Evolutionary conservation across 257 asterid genomes (phyloP), one percentile per base, ranked within the genome.

Genomic region (Jacaranda mimosifolia): DNA sequence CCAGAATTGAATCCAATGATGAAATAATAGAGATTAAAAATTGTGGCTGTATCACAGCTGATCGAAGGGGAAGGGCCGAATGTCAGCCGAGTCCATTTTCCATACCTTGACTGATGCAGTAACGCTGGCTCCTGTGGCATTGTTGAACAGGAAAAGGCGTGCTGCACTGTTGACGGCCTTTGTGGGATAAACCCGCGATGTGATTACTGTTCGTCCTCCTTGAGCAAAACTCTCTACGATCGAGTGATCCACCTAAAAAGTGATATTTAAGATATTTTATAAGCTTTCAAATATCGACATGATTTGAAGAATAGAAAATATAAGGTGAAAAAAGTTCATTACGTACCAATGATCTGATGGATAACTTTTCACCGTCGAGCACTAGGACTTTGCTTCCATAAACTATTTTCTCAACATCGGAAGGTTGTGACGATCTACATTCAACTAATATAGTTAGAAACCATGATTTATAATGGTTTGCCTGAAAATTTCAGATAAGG

Each of bases 161-260:
- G 93, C 86, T 1, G 87, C 92, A n/a, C 82, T 81, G 39, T 86
- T 63, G 1, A 88, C 82, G 14, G 98, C 97, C 67, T 75, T 84
- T 0, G 98, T 92, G 3, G 98, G 98, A 70, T 94, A 94, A 15
- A 92, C 74, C 81, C 98, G 63, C 14, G 97, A 94, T 1, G 98
- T 84, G 40, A 94, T 89, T 1, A 90, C 97, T 35, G 77, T 80
- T 80, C 97, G 83, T 52, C 97, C 97, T 63, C 94, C 97, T 81
- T 94, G 98, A 19, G 89, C 97, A 81, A 89, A 94, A 88, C 98
- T 94, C 87, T 94, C 98, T 13, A 90, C 85, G 6, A 90, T 90
- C 7, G 98, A 94, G 73, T 94, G 98, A 84, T 94, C 98, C 21
- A 89, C 98, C 98, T 89, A 74, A 8, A 7, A 3, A 63, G 4